A percentile compares a stretch with the other conserved stretches of the same genome.
Evolutionary conservation across 805 yeast species (phyloP).

Genomic region (Starmerella gropengiesseri): DNA sequence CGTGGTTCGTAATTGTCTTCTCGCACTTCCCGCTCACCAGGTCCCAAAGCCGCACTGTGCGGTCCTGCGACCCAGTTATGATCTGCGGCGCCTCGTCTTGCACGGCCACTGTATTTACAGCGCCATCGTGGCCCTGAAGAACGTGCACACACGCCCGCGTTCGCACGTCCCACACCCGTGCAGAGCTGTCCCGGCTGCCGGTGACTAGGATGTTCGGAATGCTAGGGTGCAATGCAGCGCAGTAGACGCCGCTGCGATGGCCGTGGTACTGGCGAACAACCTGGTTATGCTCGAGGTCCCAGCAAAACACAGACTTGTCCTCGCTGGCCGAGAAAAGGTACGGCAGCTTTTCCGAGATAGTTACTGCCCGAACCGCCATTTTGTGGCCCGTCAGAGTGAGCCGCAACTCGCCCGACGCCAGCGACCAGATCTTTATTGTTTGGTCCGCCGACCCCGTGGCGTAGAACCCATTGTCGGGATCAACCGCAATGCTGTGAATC

Average conservation of each 20-base stretch:
- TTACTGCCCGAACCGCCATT: constrained; percentile 74
- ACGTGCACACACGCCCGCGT: constrained; percentile 64
- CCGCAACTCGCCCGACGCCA: constrained; percentile 57
- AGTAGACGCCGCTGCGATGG: constrained; percentile 79
- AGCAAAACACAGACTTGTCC: constrained; percentile 84
- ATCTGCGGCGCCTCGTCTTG: constrained; percentile 77
- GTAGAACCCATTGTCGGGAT: constrained; percentile 83
- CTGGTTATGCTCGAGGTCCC: constrained; percentile 86
- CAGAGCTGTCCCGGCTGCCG: constrained; percentile 80
- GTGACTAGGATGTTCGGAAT: constrained; percentile 62
- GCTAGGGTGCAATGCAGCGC: constrained; percentile 78
- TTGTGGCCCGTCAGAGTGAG: constrained; percentile 82
- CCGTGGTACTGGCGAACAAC: constrained; percentile 86
- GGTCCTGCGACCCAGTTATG: constrained; percentile 70
- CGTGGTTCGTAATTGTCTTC: constrained; percentile 72
- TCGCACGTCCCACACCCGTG: constrained; percentile 89
- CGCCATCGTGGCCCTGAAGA: constrained; percentile 68
- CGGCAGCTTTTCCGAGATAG: constrained; percentile 65
- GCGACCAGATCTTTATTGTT: constrained; percentile 84
- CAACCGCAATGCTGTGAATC: constrained; percentile 72
- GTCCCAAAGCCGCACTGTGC: constrained; percentile 86
- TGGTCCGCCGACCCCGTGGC: constrained; percentile 85
- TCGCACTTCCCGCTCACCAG: constrained; percentile 63
- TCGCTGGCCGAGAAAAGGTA: constrained; percentile 87
- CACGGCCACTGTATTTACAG: constrained; percentile 58